Percentiles rank a stretch among this genome's conserved stretches.
Conservation (phyloP, 306 rosid species). For the Astragalus glycyphyllos region DNA sequence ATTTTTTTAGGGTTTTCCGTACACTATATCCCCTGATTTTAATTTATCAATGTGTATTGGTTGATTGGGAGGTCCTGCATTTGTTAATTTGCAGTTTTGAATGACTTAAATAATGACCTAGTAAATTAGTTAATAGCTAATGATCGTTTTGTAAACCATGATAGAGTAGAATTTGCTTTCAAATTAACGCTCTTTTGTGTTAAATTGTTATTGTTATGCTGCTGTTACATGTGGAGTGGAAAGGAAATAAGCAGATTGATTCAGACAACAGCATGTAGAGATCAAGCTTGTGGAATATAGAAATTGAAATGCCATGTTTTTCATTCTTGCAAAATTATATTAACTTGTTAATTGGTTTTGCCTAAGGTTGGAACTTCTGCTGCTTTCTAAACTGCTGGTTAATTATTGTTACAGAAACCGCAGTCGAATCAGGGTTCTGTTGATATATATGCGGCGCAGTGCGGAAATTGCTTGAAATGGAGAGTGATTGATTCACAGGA, state of each 20-base stretch:
- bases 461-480: constrained; percentile 82
- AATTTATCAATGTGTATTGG: too few species aligned
- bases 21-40: neutral
- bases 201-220: constrained; percentile 7
- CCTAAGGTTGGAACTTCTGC: constrained; percentile 12
- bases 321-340: constrained; percentile 10
- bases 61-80: too few species aligned
- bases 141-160: neutral
- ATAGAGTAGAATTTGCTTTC: constrained; percentile 6
- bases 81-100: too few species aligned
- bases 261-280: neutral
- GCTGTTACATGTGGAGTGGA: neutral
- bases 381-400: constrained; percentile 36
- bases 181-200: neutral
- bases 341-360: constrained; percentile 6
- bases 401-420: constrained; percentile 55
- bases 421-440: constrained; percentile 47
- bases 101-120: too few species aligned
- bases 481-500: constrained; percentile 73
- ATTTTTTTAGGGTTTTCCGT: constrained; percentile 31
- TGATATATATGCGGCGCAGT: constrained; percentile 74
- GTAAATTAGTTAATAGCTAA: neutral
- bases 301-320: constrained; percentile 5
- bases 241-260: constrained; percentile 6
- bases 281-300: neutral